Percentiles rank a stretch among this genome's conserved stretches.
Conservation (phyloP, 352 stramenopile genomes). For the Phytopythium helicoides region DNA sequence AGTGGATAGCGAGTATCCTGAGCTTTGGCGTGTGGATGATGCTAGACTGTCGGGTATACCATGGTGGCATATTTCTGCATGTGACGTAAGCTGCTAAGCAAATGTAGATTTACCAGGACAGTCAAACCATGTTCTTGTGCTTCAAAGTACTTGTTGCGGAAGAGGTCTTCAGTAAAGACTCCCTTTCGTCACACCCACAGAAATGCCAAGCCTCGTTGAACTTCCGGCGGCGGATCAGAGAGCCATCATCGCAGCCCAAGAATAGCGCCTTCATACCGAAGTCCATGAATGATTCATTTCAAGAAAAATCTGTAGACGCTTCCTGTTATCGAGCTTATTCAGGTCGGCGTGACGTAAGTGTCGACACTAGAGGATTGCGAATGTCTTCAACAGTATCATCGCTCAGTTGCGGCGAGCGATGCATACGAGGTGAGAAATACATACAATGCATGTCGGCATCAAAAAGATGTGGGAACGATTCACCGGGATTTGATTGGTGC, state of each 20-base stretch:
- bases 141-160: too few relatives aligned
- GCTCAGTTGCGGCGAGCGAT: conserved; percentile 4
- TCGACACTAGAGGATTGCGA: too few relatives aligned
- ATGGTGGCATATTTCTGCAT: conserved; percentile 9
- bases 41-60: not conserved
- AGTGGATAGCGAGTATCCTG: conserved; percentile 3
- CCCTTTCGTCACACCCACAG: too few relatives aligned
- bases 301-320: too few relatives aligned
- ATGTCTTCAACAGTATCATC: conserved; percentile 1
- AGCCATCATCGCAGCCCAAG: too few relatives aligned
- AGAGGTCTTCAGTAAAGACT: too few relatives aligned
- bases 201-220: too few relatives aligned
- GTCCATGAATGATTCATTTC: too few relatives aligned
- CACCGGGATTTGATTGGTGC: not conserved
- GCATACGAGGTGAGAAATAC: not conserved
- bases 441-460: not conserved
- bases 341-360: too few relatives aligned
- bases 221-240: too few relatives aligned
- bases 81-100: conserved; percentile 3
- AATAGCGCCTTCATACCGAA: too few relatives aligned
- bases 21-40: conserved; percentile 10
- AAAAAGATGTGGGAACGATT: not conserved
- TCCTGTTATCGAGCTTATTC: not conserved
- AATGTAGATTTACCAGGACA: not conserved
- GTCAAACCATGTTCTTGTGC: too few relatives aligned